phyloP scores from a whole-genome alignment of 768 basidiomycete species.

The Kwoniella bestiolae region DNA sequence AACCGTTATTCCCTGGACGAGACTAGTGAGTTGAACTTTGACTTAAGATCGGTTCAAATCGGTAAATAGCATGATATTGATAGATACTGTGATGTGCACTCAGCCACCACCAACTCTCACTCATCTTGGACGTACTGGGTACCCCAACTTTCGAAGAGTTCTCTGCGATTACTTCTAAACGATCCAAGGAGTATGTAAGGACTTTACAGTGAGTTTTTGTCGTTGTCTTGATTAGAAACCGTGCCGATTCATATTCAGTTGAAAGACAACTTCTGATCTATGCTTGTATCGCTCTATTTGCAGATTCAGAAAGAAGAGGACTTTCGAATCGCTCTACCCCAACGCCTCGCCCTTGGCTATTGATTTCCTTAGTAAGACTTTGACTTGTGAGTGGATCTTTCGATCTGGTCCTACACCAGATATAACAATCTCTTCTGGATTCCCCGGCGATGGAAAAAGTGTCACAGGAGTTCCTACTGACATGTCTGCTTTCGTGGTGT shows the following conservation, averaged over 20 bases:
- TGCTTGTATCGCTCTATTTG: neutral
- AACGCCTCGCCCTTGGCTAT: conserved; percentile 80
- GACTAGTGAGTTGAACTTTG: conserved; percentile 75
- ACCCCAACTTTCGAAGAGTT: conserved; percentile 98
- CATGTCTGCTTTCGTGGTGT: neutral
- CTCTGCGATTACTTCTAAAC: conserved; percentile 88
- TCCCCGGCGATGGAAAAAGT: too few species aligned
- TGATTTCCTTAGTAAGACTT: conserved; percentile 72
- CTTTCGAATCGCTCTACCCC: conserved; percentile 84
- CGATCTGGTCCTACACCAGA: neutral
- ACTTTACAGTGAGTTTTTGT: conserved; percentile 73
- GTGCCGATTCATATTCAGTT: too few species aligned
- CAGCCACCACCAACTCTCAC: conserved; percentile 91
- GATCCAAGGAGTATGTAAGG: conserved; percentile 93
- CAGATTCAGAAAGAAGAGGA: conserved; percentile 77
- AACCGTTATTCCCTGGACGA: conserved; percentile 93
- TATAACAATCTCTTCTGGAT: too few species aligned
- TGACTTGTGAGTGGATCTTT: conserved; percentile 65
- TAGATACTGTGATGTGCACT: conserved; percentile 26
- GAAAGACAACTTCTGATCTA: neutral
- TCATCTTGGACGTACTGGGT: conserved; percentile 95
- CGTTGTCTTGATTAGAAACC: too few species aligned
- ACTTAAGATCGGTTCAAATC: too few species aligned
- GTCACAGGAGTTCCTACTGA: too few species aligned
- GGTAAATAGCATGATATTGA: neutral